Evolutionary conservation across 2,329 filamentous ascomycete species (phyloP).

Genomic region (Xylaria polymorpha): DNA sequence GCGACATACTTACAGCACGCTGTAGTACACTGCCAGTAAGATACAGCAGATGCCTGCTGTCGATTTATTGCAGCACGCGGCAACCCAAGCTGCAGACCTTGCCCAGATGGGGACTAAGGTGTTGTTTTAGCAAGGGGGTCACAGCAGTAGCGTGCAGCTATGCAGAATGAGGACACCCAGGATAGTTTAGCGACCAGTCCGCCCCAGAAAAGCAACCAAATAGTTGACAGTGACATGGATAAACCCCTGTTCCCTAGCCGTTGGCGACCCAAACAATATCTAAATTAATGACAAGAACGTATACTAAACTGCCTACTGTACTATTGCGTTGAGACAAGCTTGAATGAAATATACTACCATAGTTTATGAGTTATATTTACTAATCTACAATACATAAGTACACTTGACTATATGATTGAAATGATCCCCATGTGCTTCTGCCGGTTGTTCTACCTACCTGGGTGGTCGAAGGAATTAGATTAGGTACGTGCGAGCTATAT

Average conservation of each 20-base stretch:
- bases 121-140: constrained; percentile 1
- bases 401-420: not conserved
- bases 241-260: not conserved
- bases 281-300: not conserved
- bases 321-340: not conserved
- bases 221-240: not conserved
- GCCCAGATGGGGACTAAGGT: constrained; percentile 20
- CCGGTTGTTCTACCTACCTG: not conserved
- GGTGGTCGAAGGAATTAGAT: not conserved
- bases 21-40: not conserved
- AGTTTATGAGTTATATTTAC: not conserved
- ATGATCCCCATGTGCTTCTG: not conserved
- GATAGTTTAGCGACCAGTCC: not conserved
- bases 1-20: not conserved
- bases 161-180: constrained; percentile 10
- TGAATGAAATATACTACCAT: not conserved
- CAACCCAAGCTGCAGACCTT: constrained; percentile 8
- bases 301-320: too few species aligned
- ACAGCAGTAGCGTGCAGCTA: constrained; percentile 10
- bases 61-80: constrained; percentile 9
- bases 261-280: not conserved
- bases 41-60: not conserved
- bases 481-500: not conserved
- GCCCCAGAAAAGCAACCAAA: constrained; percentile 11
- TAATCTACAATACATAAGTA: not conserved